phyloP scores from a whole-genome alignment of 805 yeast genomes.

The Myxozyma mucilagina region DNA sequence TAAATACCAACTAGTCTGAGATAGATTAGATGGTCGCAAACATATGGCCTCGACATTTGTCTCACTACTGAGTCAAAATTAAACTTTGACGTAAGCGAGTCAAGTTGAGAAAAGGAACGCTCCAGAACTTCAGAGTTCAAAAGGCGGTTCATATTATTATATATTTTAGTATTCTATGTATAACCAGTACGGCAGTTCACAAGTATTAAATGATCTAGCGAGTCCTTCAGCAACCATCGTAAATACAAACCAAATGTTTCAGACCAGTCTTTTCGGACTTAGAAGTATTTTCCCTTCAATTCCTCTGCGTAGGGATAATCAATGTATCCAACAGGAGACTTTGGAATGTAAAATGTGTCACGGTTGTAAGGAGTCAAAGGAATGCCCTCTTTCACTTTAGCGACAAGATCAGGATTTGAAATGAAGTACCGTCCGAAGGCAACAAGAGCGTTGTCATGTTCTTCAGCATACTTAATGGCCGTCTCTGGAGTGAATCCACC shows the following conservation, averaged over 20 bases:
- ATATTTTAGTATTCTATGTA: too few species aligned
- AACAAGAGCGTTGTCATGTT: conserved; percentile 33
- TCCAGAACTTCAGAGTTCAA: too few species aligned
- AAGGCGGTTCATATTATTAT: too few species aligned
- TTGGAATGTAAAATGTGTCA: conserved; percentile 47
- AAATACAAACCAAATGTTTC: neutral
- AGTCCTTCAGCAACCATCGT: neutral
- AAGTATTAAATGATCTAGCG: too few species aligned
- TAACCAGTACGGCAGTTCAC: too few species aligned
- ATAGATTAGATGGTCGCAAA: too few species aligned
- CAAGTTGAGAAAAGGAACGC: too few species aligned
- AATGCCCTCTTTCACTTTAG: conserved; percentile 46
- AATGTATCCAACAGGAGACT: conserved; percentile 14
- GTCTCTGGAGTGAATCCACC: conserved; percentile 32
- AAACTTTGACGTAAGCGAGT: too few species aligned
- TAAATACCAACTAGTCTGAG: too few species aligned
- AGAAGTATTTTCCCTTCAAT: conserved; percentile 15
- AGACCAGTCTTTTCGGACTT: conserved; percentile 52
- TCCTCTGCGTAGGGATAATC: conserved; percentile 15
- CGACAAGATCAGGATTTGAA: conserved; percentile 57
- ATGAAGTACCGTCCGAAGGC: conserved; percentile 53
- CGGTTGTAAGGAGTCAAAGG: conserved; percentile 51
- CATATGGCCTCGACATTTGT: too few species aligned
- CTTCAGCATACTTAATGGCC: conserved; percentile 16
- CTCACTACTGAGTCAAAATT: too few species aligned